Percentiles rank a stretch among this genome's conserved stretches.
phyloP scores from a whole-genome alignment of 176 grass and related monocot species.

The Aegilops umbellulata region DNA sequence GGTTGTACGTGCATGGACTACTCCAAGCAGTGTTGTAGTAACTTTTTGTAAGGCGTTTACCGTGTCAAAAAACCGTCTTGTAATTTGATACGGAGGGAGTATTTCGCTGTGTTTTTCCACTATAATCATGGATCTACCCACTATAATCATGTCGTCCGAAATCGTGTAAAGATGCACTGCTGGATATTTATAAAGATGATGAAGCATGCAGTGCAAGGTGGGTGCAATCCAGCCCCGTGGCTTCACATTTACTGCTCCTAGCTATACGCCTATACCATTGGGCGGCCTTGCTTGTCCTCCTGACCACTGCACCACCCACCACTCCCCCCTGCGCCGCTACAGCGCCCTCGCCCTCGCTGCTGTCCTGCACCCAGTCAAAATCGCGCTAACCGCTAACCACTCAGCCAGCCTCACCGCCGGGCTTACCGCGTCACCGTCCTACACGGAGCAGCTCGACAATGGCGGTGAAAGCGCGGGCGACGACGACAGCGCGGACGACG shows the following conservation, averaged over 20 bases:
- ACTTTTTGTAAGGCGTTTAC: no score
- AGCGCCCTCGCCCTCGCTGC: not conserved
- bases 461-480: not conserved
- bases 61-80: no score
- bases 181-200: not conserved
- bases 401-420: not conserved
- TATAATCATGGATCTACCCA: no score
- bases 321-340: not conserved
- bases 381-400: not conserved
- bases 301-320: not conserved
- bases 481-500: not conserved
- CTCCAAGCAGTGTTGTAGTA: no score
- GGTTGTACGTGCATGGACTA: no score
- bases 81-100: no score
- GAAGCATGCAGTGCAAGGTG: not conserved
- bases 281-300: not conserved
- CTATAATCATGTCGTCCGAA: no score
- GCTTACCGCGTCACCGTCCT: conserved; percentile 31
- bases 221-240: no score
- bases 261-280: no score
- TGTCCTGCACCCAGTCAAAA: not conserved
- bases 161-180: no score
- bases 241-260: not conserved
- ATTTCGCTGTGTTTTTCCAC: no score
- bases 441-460: not conserved